Evolutionary conservation across 495 filamentous ascomycete genomes (phyloP).

Genomic region (Tetracladium setigerum): DNA sequence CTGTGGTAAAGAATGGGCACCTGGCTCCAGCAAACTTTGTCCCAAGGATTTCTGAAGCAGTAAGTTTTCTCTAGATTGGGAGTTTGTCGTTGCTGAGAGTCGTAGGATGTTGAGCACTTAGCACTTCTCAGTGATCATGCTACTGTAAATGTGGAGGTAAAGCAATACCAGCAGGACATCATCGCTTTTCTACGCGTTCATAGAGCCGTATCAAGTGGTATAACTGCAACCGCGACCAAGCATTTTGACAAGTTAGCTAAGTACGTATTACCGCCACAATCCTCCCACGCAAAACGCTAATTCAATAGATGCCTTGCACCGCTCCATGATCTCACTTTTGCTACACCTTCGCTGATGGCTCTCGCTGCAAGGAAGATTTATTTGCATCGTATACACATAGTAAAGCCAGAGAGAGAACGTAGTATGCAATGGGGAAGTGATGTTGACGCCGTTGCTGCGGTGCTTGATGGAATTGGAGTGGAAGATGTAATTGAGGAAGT

Average conservation of each 20-base stretch:
- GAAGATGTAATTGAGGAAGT: slow-evolving; percentile 85
- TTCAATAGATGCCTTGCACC: slow-evolving; percentile 57
- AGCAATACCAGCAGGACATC: slow-evolving; percentile 78
- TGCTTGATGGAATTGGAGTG: slow-evolving; percentile 59
- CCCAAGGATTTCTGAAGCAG: slow-evolving; percentile 13
- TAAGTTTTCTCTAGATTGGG: slow-evolving; percentile 2
- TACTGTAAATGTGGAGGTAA: slow-evolving; percentile 49
- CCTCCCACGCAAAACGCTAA: not conserved
- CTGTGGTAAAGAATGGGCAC: slow-evolving; percentile 28
- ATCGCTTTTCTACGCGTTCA: slow-evolving; percentile 78
- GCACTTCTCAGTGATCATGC: slow-evolving; percentile 10
- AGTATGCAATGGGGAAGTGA: slow-evolving; percentile 94
- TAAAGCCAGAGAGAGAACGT: slow-evolving; percentile 61
- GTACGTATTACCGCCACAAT: slow-evolving; percentile 28
- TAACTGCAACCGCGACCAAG: slow-evolving; percentile 67
- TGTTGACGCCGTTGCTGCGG: slow-evolving; percentile 50
- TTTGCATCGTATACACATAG: slow-evolving; percentile 69
- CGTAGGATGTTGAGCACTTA: slow-evolving; percentile 19
- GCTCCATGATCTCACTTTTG: slow-evolving; percentile 71
- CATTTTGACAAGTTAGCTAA: slow-evolving; percentile 62
- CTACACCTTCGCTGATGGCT: slow-evolving; percentile 75
- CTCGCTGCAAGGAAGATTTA: slow-evolving; percentile 88
- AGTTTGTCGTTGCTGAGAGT: not conserved
- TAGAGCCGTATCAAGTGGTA: slow-evolving; percentile 70
- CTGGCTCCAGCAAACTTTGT: not conserved